Conservation (phyloP, 2,329 filamentous ascomycete species). For the Sporothrix mexicana region DNA sequence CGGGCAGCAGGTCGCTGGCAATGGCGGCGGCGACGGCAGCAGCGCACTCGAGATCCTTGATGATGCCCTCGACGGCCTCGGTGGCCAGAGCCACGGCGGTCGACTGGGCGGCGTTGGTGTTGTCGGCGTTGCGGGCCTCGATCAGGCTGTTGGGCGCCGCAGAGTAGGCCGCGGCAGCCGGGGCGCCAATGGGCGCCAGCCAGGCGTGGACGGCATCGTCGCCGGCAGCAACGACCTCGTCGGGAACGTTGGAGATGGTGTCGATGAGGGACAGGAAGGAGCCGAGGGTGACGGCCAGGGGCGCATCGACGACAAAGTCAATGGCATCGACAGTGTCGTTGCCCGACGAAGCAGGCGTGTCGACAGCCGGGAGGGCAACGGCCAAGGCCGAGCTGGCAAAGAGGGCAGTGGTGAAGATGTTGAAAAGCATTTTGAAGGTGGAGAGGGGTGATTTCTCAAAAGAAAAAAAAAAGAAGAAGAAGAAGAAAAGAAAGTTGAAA, state of each 20-base stretch:
- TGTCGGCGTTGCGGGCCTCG: neutral
- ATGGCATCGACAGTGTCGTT: conserved; percentile 17
- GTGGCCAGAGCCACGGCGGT: neutral
- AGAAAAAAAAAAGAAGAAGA: neutral
- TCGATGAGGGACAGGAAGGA: conserved; percentile 29
- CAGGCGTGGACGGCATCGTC: conserved; percentile 30
- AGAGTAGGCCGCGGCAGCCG: conserved; percentile 12
- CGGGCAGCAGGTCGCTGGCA: conserved; percentile 26
- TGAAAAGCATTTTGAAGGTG: conserved; percentile 27
- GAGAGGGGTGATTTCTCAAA: neutral
- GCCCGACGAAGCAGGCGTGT: neutral
- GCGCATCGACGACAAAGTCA: conserved; percentile 28
- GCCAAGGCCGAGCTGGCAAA: conserved; percentile 26
- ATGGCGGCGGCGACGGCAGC: conserved; percentile 20
- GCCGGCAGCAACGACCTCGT: conserved; percentile 28
- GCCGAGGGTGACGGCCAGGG: conserved; percentile 29
- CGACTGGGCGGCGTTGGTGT: neutral
- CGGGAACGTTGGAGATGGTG: conserved; percentile 22
- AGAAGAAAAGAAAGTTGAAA: neutral
- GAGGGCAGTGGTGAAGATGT: neutral
- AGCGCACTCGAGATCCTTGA: conserved; percentile 29
- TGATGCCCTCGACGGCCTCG: conserved; percentile 22
- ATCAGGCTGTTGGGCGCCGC: neutral
- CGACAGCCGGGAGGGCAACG: neutral
- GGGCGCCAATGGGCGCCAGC: conserved; percentile 22